Base-by-base conservation (phyloP, 257 asterid genomes). In the Solanum dulcamara region DNA sequence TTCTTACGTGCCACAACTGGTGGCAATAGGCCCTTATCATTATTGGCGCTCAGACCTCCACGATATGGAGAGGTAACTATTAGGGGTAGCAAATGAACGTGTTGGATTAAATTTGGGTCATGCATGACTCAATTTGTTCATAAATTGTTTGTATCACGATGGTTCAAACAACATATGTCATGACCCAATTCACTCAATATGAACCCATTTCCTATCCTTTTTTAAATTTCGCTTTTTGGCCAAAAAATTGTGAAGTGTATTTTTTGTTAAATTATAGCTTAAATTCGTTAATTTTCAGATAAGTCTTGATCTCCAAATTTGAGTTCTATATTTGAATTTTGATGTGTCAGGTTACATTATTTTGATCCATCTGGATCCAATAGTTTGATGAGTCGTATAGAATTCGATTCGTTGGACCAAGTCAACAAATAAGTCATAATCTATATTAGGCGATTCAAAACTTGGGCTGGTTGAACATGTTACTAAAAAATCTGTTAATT, bases 21-120 rank as follows among this genome's bases (percentile, higher is more conserved):
- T 93, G 9, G 90, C 94, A 18, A 88, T 93, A 38, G 97, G 97
- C 40, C 96, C 97, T 1, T 93, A 91, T 80, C 94, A 93, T 75
- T 91, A 89, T 32, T 87, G 85, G 14, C 88, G 85, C 40, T 79
- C 86, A 5, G 94, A 89, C 44, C 86, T 89, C 67, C 89, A 89
- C 53, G 94, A 93, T 57, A 92, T 92, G 96, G 91, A 91, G 89
- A 62, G 92, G 35, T 91, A 46, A 44, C 28, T 26, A 77, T 15
- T 44, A 44, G 33, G 22, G 53, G 18, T 38, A 9, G 4, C 30
- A 68, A 35, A 68, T 37, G 11, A 22, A 38, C 12, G 5, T 22
- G 33, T 71, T 38, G 18, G 10, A 5, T 38, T 38, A 10, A 35
- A 10, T 33, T 70, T 37, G 51, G 5, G 14, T 0, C 20, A 10